These are phyloP conservation scores for Sugiyamaella grinbergsii DNA, from an alignment of 1,139 yeast species.

Conservation along the genomic window DNA sequence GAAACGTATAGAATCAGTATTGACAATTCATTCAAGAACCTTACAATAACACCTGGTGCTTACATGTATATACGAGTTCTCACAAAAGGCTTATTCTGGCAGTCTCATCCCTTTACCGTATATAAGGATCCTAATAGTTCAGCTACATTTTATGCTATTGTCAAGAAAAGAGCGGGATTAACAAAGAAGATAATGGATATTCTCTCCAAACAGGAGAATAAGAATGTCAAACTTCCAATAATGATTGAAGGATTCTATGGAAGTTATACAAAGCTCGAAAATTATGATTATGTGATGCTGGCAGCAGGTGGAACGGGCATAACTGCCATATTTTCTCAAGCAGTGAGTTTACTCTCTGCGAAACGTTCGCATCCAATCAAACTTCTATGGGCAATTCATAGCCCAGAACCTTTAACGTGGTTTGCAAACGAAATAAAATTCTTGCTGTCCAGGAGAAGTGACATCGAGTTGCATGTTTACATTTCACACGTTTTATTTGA, in stretches of 20 bases:
- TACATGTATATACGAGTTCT: slow-evolving; percentile 32
- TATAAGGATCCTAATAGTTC: slow-evolving; percentile 37
- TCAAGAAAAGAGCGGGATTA: slow-evolving; percentile 34
- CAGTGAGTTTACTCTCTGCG: slow-evolving; percentile 26
- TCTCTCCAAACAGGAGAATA: slow-evolving; percentile 24
- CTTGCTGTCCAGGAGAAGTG: slow-evolving; percentile 8
- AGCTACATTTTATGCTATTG: slow-evolving; percentile 14
- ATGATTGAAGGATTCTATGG: slow-evolving; percentile 66
- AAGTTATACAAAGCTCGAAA: slow-evolving; percentile 50
- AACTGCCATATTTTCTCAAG: slow-evolving; percentile 49
- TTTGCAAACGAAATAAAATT: slow-evolving; percentile 40
- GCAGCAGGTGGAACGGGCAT: slow-evolving; percentile 71
- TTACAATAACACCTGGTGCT: slow-evolving; percentile 19
- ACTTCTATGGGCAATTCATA: slow-evolving; percentile 56
- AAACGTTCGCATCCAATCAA: slow-evolving; percentile 47
- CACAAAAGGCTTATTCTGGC: slow-evolving; percentile 46
- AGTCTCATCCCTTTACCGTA: slow-evolving; percentile 71
- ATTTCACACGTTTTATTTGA: slow-evolving; percentile 9
- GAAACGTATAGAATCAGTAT: slow-evolving; percentile 35
- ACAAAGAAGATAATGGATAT: slow-evolving; percentile 33
- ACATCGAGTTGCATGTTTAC: slow-evolving; percentile 7
- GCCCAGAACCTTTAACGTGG: slow-evolving; percentile 51
- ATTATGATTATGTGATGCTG: slow-evolving; percentile 54
- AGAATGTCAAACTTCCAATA: slow-evolving; percentile 38
- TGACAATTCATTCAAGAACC: neutral